phyloP scores from a whole-genome alignment of 2,329 filamentous ascomycete genomes.

The Aspergillus versicolor region DNA sequence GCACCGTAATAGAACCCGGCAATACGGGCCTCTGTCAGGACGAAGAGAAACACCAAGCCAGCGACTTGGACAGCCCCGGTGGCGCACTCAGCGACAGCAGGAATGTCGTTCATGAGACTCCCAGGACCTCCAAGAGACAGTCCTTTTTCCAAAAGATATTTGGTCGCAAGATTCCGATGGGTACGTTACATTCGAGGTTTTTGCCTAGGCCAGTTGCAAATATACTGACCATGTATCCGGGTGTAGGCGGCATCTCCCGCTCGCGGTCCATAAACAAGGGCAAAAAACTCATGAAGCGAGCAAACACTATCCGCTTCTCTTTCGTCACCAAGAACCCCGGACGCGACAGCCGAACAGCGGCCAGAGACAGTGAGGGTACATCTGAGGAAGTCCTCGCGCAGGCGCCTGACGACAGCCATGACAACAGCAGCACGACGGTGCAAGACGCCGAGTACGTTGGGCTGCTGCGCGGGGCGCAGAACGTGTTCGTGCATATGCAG shows the following conservation, averaged over 20 bases:
- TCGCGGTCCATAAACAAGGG: slow-evolving; percentile 22
- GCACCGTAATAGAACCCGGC: slow-evolving; percentile 12
- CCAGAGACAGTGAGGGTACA: slow-evolving; percentile 14
- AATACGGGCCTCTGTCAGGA: slow-evolving; percentile 22
- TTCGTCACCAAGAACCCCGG: slow-evolving; percentile 25
- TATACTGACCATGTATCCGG: too few relatives aligned
- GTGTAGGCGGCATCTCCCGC: slow-evolving; percentile 16
- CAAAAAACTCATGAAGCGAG: slow-evolving; percentile 28
- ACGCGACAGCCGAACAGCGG: slow-evolving; percentile 15
- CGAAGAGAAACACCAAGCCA: slow-evolving; percentile 15
- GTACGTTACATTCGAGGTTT: slow-evolving; percentile 13
- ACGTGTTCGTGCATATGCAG: slow-evolving; percentile 28
- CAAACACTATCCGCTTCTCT: slow-evolving; percentile 30
- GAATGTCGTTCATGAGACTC: slow-evolving; percentile 6
- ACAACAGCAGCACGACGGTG: slow-evolving; percentile 7
- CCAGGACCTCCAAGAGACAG: slow-evolving; percentile 19
- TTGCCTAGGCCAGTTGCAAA: too few relatives aligned
- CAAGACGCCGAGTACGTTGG: slow-evolving; percentile 20
- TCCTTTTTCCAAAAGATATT: slow-evolving; percentile 28
- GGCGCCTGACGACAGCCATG: slow-evolving; percentile 9
- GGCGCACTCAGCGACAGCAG: slow-evolving; percentile 14
- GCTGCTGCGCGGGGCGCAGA: slow-evolving; percentile 18
- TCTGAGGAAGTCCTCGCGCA: slow-evolving; percentile 7
- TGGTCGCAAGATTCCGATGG: slow-evolving; percentile 24
- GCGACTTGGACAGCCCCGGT: slow-evolving; percentile 7